Evolutionary conservation across 805 yeast species (phyloP), one percentile per base, ranked within the genome.

Genomic region (Teunomyces kruisii): DNA sequence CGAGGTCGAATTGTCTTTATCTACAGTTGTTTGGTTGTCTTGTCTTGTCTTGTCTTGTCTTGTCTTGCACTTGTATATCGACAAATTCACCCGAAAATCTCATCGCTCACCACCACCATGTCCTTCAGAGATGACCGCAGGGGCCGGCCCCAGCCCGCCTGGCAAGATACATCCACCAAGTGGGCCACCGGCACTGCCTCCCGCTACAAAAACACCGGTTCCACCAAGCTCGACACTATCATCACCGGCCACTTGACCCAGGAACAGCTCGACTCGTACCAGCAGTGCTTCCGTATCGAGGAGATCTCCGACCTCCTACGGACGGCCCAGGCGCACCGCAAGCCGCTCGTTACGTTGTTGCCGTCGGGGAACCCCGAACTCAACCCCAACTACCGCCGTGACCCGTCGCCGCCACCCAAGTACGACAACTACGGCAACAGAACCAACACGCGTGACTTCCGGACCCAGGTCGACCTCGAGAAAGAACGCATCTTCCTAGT

Each of bases 381-480:
- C 4, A 53, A 56, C 40, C 75, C 79, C 0, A 68, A 67, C 43
- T 73, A 67, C 52, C 54, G 59, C 41, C 53, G 80, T 48, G 88
- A 95, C 1, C 89, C 91, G 0, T 88, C 96, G 1, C 98, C 98
- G 0, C 90, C 97, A 1, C 99, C 99, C 1, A 80, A 79, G 46
- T 94, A 94, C 64, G 98, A 94, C 65, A 64, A 74, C 26, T 65
- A 70, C 16, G 99, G 99, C 37, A 84, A 81, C 59, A 82, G 98
- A 57, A 81, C 80, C 8, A 94, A 94, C 61, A 90, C 98, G 0
- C 70, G 95, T 44, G 96, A 87, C 42, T 76, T 69, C 37, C 70
- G 96, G 42, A 79, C 80, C 48, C 70, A 74, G 42, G 76, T 79
- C 43, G 72, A 73, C 37, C 67, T 86, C 35, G 96, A 89, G 55